Evolutionary conservation across 148 eudicot species (phyloP).

Genomic region (Dysphania ambrosioides): DNA sequence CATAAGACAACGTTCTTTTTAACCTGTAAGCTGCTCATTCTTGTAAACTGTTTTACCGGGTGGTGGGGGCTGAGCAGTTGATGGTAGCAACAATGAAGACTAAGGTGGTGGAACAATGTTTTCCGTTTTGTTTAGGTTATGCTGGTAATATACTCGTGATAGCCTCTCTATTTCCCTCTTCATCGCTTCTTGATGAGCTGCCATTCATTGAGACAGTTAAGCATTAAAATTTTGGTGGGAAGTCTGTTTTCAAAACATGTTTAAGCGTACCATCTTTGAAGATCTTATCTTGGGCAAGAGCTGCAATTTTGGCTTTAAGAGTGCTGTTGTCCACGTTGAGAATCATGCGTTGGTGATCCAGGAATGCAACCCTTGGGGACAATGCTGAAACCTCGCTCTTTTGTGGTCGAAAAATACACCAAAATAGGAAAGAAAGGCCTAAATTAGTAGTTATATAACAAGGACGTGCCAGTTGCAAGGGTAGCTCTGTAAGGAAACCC

Average conservation of each 20-base stretch:
- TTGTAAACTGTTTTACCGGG: slow-evolving; percentile 23
- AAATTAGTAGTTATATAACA: too few species aligned
- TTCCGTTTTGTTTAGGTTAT: slow-evolving; percentile 35
- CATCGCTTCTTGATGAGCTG: slow-evolving; percentile 68
- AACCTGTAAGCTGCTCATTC: slow-evolving; percentile 16
- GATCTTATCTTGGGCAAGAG: slow-evolving; percentile 86
- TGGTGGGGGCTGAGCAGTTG: slow-evolving; percentile 26
- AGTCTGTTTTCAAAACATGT: neutral
- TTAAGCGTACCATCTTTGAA: slow-evolving; percentile 76
- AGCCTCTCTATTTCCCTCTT: slow-evolving; percentile 63
- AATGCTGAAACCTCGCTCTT: slow-evolving; percentile 79
- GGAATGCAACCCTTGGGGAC: slow-evolving; percentile 81
- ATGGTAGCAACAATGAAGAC: slow-evolving; percentile 14
- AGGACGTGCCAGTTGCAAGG: neutral
- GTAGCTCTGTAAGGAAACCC: neutral
- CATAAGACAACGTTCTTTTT: neutral
- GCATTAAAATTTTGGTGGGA: neutral
- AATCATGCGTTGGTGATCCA: slow-evolving; percentile 85
- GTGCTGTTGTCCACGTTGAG: slow-evolving; percentile 70
- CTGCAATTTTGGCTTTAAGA: slow-evolving; percentile 83
- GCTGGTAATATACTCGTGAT: slow-evolving; percentile 49
- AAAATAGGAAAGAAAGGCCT: neutral
- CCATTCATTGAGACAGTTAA: neutral
- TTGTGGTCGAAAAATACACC: neutral
- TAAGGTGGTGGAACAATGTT: slow-evolving; percentile 23